Percentiles rank a stretch among this genome's conserved stretches.
These are phyloP conservation scores for Podospora bellae-mahoneyi DNA, from an alignment of 495 filamentous ascomycete species.

Conservation along the genomic window DNA sequence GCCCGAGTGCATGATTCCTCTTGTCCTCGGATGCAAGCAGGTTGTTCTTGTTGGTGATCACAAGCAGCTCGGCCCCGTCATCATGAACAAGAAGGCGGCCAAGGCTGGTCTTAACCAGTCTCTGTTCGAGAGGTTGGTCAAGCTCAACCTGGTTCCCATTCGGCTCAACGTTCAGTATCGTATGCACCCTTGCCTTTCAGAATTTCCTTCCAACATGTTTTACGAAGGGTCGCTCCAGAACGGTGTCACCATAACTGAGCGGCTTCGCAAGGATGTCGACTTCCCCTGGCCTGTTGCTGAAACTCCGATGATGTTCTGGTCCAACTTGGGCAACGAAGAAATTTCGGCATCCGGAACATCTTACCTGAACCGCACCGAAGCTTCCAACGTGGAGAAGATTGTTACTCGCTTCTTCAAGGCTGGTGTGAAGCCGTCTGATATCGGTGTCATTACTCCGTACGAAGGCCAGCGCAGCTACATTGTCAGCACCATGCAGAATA, in stretches of 20 bases:
- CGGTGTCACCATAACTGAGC: conserved; percentile 84
- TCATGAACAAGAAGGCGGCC: conserved; percentile 99
- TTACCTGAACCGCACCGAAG: conserved; percentile 96
- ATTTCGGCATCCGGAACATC: conserved; percentile 97
- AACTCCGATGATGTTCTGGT: conserved; percentile 99
- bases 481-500: conserved; percentile 97
- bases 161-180: conserved; percentile 97
- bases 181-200: conserved; percentile 97
- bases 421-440: conserved; percentile 85
- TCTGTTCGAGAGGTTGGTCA: conserved; percentile 93
- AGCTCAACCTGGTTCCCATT: conserved; percentile 86
- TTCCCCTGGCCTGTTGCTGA: conserved; percentile 97
- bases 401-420: conserved; percentile 99
- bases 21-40: conserved; percentile 97
- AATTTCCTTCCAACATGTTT: conserved; percentile 99
- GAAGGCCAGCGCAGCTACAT: conserved; percentile 98
- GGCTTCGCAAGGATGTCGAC: conserved; percentile 89
- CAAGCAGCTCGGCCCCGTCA: conserved; percentile 95
- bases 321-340: conserved; percentile 94
- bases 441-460: conserved; percentile 98
- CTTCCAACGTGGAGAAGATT: conserved; percentile 96
- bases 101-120: conserved; percentile 97
- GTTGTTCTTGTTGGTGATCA: conserved; percentile 97
- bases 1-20: conserved; percentile 97
- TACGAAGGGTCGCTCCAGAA: conserved; percentile 98